Conservation (phyloP, 306 rosid genomes). For the Pueraria montana region DNA sequence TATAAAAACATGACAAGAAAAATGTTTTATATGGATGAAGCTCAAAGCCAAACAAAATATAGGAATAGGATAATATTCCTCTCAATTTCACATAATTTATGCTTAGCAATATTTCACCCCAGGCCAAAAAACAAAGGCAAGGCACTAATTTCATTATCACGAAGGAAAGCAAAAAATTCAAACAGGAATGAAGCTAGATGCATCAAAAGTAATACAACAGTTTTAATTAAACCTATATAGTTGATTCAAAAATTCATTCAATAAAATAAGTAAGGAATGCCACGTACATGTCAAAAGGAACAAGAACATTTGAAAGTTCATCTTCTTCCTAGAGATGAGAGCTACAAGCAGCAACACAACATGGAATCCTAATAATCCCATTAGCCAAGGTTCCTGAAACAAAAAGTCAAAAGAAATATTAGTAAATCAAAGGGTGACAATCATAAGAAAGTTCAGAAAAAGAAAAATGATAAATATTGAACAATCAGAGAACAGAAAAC, state of each 20-base stretch:
- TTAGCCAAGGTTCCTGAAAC: conserved; percentile 89
- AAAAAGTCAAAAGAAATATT: conserved; percentile 16
- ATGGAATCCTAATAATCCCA: conserved; percentile 70
- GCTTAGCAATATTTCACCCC: not conserved
- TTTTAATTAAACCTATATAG: conserved; percentile 7
- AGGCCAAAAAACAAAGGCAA: conserved; percentile 8
- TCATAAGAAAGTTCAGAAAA: conserved; percentile 8
- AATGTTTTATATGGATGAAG: not conserved
- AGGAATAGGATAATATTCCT: not conserved
- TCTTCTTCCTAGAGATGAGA: conserved; percentile 74
- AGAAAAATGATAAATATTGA: conserved; percentile 16
- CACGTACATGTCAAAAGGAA: conserved; percentile 81
- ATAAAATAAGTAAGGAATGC: conserved; percentile 19
- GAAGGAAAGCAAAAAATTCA: conserved; percentile 20
- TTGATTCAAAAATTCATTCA: conserved; percentile 1
- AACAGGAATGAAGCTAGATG: conserved; percentile 25
- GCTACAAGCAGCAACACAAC: conserved; percentile 59
- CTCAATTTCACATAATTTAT: conserved; percentile 21
- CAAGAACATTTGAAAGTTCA: conserved; percentile 86
- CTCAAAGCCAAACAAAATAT: not conserved
- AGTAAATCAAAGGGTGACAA: conserved; percentile 6
- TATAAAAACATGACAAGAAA: conserved; percentile 9
- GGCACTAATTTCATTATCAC: conserved; percentile 36
- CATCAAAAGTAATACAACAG: conserved; percentile 1
- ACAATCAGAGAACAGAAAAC: conserved; percentile 20